Percentiles rank a stretch among this genome's conserved stretches.
These are phyloP conservation scores for Selaginella moellendorffii DNA, from an alignment of 75 land plant genomes.

Conservation along the genomic window DNA sequence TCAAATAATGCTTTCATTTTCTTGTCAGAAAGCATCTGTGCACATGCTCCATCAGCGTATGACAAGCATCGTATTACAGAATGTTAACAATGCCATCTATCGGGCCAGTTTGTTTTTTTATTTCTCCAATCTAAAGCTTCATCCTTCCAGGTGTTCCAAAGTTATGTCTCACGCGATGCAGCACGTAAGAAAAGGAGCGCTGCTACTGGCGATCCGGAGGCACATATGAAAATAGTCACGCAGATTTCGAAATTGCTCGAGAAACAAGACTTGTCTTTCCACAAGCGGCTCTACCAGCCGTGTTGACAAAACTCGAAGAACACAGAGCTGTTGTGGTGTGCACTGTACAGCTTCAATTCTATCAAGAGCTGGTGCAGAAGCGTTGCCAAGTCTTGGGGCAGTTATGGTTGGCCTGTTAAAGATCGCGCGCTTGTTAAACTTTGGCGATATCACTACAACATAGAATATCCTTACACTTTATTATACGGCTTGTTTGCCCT, in stretches of 20 bases:
- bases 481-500: too few species aligned
- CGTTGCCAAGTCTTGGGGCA: constrained; percentile 45
- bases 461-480: too few species aligned
- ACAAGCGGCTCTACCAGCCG: constrained; percentile 15
- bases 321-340: constrained; percentile 29
- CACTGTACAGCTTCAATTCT: constrained; percentile 38
- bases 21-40: constrained; percentile 23
- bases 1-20: constrained; percentile 48
- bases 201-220: constrained; percentile 4
- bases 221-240: constrained; percentile 27
- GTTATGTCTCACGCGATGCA: constrained; percentile 22
- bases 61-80: constrained; percentile 27
- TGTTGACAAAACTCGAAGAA: constrained; percentile 14
- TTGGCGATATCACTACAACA: too few species aligned
- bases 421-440: constrained; percentile 15
- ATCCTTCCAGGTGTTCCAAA: constrained; percentile 32
- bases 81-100: constrained; percentile 32
- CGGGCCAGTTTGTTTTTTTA: too few species aligned
- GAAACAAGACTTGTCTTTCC: not conserved
- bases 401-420: constrained; percentile 34
- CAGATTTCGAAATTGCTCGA: constrained; percentile 35
- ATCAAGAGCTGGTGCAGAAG: constrained; percentile 43
- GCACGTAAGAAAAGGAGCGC: not conserved
- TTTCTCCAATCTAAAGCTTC: not conserved
- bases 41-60: constrained; percentile 1